Conservation (phyloP, 148 eudicot genomes). For the Amaranthus palmeri region DNA sequence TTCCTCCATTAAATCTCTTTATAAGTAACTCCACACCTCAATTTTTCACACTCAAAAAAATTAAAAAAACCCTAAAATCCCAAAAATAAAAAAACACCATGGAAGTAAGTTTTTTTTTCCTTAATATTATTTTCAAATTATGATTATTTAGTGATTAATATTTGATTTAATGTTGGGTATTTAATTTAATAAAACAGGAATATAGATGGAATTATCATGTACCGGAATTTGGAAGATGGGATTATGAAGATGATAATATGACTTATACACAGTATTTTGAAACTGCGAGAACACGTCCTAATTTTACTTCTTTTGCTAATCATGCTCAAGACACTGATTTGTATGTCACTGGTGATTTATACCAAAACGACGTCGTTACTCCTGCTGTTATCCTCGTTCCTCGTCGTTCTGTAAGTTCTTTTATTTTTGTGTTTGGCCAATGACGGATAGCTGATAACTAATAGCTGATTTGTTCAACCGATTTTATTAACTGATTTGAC, state of each 20-base stretch:
- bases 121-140: not conserved
- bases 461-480: too few species aligned
- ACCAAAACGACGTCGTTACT: constrained; percentile 63
- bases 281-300: constrained; percentile 44
- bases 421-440: not conserved
- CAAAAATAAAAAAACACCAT: not conserved
- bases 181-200: constrained; percentile 11
- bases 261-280: constrained; percentile 77
- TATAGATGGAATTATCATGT: constrained; percentile 51
- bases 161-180: not conserved
- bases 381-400: constrained; percentile 91
- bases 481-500: too few species aligned
- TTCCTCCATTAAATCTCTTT: constrained; percentile 3
- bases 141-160: not conserved
- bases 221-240: constrained; percentile 92
- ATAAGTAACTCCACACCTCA: not conserved
- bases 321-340: constrained; percentile 54
- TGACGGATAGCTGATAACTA: too few species aligned
- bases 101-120: constrained; percentile 29
- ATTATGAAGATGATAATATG: constrained; percentile 43
- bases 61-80: not conserved
- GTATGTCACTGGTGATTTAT: constrained; percentile 82
- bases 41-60: not conserved
- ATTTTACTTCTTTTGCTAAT: constrained; percentile 21
- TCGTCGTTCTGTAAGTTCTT: constrained; percentile 54